Conservation (phyloP, 2,329 filamentous ascomycete genomes). For the Colletotrichum zoysiae region DNA sequence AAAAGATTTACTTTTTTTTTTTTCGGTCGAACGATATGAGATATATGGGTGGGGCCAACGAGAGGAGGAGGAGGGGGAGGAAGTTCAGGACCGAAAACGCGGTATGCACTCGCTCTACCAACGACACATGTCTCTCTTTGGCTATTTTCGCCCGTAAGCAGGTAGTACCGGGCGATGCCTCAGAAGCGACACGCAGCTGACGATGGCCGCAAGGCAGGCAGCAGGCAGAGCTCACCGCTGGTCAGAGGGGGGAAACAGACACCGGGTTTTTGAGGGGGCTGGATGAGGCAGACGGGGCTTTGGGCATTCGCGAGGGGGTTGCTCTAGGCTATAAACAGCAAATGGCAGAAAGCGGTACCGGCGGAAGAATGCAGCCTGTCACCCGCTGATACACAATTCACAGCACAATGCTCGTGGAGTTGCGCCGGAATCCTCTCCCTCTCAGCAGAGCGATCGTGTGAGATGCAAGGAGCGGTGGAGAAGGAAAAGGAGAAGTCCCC, state of each 20-base stretch:
- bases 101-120: slow-evolving; percentile 36
- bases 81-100: slow-evolving; percentile 16
- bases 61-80: not conserved
- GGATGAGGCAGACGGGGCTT: slow-evolving; percentile 34
- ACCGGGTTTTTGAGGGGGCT: slow-evolving; percentile 28
- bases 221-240: slow-evolving; percentile 38
- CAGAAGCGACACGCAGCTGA: slow-evolving; percentile 32
- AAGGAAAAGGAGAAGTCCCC: slow-evolving; percentile 7
- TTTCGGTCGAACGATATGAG: not conserved
- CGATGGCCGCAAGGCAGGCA: slow-evolving; percentile 20
- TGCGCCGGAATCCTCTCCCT: slow-evolving; percentile 26
- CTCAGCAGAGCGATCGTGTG: slow-evolving; percentile 28
- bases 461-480: slow-evolving; percentile 23
- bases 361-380: slow-evolving; percentile 38
- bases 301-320: slow-evolving; percentile 23
- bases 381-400: slow-evolving; percentile 33
- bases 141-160: not conserved
- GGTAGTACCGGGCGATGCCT: slow-evolving; percentile 18
- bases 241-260: slow-evolving; percentile 20
- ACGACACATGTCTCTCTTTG: slow-evolving; percentile 29
- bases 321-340: slow-evolving; percentile 36
- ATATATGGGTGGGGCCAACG: not conserved
- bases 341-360: slow-evolving; percentile 14
- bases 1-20: not conserved
- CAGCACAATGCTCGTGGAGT: slow-evolving; percentile 17